Conservation (phyloP, 805 yeast genomes). For the Kodamaea kakaduensis region DNA sequence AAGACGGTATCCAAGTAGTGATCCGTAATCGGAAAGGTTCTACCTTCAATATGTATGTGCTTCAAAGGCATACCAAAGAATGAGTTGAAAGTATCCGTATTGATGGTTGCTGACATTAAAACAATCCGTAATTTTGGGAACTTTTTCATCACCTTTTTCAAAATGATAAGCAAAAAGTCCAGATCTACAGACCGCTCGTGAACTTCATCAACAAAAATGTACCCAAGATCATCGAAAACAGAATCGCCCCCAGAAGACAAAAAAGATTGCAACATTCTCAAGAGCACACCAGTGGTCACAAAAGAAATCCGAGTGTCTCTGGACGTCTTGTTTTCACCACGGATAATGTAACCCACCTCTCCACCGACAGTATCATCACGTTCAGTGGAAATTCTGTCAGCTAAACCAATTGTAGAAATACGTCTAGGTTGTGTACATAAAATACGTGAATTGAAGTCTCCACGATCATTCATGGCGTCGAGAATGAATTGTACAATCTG, state of each 20-base stretch:
- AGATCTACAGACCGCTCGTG: constrained; percentile 92
- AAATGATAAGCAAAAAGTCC: constrained; percentile 74
- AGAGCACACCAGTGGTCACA: constrained; percentile 88
- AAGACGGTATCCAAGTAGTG: constrained; percentile 67
- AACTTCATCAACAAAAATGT: constrained; percentile 89
- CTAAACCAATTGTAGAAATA: constrained; percentile 90
- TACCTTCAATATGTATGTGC: constrained; percentile 82
- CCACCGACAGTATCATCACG: constrained; percentile 60
- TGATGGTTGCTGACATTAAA: constrained; percentile 93
- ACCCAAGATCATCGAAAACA: constrained; percentile 54
- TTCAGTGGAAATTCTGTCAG: constrained; percentile 88
- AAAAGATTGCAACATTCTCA: constrained; percentile 72
- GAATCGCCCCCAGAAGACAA: constrained; percentile 22
- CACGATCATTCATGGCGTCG: constrained; percentile 53
- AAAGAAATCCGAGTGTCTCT: constrained; percentile 70
- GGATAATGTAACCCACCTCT: constrained; percentile 83
- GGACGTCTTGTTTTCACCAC: constrained; percentile 78
- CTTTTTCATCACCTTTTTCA: constrained; percentile 55
- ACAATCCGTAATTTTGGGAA: constrained; percentile 60
- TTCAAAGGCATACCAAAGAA: constrained; percentile 56
- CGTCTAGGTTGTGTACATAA: constrained; percentile 95
- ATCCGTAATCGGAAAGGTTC: constrained; percentile 89
- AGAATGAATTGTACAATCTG: constrained; percentile 88
- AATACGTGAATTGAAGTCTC: constrained; percentile 54
- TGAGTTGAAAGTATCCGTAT: constrained; percentile 57